Evolutionary conservation across 2,329 filamentous ascomycete species (phyloP).

Genomic region (Sclerotinia subarctica): DNA sequence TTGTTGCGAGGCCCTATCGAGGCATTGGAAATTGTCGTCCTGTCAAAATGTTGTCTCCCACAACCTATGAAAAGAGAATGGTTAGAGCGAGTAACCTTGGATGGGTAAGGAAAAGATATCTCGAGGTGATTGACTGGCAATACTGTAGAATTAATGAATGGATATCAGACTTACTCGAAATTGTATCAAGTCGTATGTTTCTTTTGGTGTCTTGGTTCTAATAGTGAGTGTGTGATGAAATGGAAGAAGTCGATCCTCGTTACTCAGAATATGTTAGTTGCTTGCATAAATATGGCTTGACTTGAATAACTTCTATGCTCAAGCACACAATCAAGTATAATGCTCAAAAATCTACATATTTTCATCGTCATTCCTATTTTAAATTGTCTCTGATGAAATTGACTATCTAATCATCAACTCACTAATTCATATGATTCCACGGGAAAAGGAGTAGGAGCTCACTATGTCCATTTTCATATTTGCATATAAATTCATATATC

Average conservation of each 20-base stretch:
- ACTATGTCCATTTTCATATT: neutral
- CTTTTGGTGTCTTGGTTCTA: conserved; percentile 22
- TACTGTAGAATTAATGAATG: conserved; percentile 19
- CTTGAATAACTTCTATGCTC: conserved; percentile 23
- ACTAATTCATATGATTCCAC: neutral
- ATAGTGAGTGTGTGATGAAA: conserved; percentile 19
- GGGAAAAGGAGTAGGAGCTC: conserved; percentile 1
- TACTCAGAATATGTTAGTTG: conserved; percentile 29
- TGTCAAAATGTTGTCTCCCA: conserved; percentile 29
- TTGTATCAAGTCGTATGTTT: conserved; percentile 23
- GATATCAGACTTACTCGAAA: conserved; percentile 28
- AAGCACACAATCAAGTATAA: neutral
- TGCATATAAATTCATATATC: neutral
- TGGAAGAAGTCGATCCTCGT: conserved; percentile 21
- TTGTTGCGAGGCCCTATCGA: conserved; percentile 37
- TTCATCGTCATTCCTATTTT: conserved; percentile 21
- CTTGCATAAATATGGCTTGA: conserved; percentile 26
- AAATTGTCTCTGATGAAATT: conserved; percentile 16
- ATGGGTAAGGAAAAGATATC: conserved; percentile 21
- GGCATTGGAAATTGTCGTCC: conserved; percentile 36
- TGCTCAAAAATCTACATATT: conserved; percentile 12
- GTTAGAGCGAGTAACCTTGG: conserved; percentile 26
- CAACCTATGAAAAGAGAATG: conserved; percentile 19
- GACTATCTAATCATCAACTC: neutral
- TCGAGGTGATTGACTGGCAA: conserved; percentile 22